Evolutionary conservation across 2,329 filamentous ascomycete genomes (phyloP), one percentile per base, ranked within the genome.

Genomic region (Talaromyces sp.): DNA sequence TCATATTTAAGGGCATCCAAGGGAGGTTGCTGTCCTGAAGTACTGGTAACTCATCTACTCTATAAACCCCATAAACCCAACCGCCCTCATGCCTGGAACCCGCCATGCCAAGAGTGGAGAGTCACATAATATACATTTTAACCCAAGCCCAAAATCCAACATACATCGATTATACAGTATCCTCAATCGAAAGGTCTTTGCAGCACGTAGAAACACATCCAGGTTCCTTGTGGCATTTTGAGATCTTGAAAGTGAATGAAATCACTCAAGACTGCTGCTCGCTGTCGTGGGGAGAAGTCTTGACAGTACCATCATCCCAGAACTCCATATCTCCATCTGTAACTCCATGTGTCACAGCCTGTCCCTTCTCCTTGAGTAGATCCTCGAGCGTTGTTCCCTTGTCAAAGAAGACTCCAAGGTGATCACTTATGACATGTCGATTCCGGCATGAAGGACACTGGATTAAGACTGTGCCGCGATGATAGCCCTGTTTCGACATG

Each of bases 401-500:
- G 48, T 78, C 75, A 47, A 74, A 70, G 60, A 78, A 79, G 55
- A 86, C 83, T 63, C 84, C 85, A 46, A 99, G 76, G 72, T 99
- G 89, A 72, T 99, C 94, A 67, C 86, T 88, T 65, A 99, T 97
- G 61, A 99, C 77, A 76, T 99, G 94, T 20, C 91, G 83, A 69
- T 90, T 92, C 66, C 87, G 86, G 75, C 94, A 99, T 3, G 80
- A 78, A 0, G 94, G 93, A 70, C 94, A 99, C 30, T 88, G 87
- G 60, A 97, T 92, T 52, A 99, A 79, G 4, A 94, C 88, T 1
- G 91, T 93, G 32, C 94, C 94, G 58, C 87, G 81, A 74, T 97
- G 92, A 70, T 99, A 99, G 29, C 91, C 94, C 69, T 97, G 94
- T 74, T 97, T 97, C 27, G 90, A 91, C 64, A 99, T 80, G 46